Base-by-base conservation (phyloP, 2,329 filamentous ascomycete genomes). In the Cadophora gregata region DNA sequence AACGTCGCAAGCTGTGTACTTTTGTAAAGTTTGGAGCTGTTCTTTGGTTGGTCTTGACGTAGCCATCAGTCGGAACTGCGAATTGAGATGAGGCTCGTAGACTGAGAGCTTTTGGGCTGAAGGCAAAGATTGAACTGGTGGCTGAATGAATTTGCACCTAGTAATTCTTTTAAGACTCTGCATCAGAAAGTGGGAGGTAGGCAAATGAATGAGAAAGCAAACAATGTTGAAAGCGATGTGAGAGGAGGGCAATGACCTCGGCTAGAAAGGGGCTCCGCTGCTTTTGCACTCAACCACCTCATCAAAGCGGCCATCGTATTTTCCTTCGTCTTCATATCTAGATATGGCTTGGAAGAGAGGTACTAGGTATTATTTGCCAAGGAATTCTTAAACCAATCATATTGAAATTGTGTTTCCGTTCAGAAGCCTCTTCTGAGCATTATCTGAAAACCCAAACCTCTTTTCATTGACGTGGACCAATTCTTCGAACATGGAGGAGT, bases 1-100 rank as follows among this genome's bases (percentile, higher is more conserved):
- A 67, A 93, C 81, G 82, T 92, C 83, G 76, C 83, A 85, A 45
- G 83, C 81, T 21, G 78, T 79, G 72, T 83, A 83, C 45, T 77
- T 71, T 63, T 64, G 51, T 4, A 78, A 68, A n/a, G 48, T 24
- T 19, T 69, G 51, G 25, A 73, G 64, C 51, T 66, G 63, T 10
- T 61, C 48, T 60, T 58, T 38, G 24, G 56, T 56, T n/a, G 53
- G 47, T 31, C 24, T 56, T 29, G 53, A 59, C 19, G 58, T 59
- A 33, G 65, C n/a, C 61, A 67, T 67, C 3, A 10, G 25, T 31
- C 31, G 62, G 10, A 33, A n/a, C 16, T 36, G 21, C 42, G n/a
- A 8, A 7, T 25, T 10, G 9, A 19, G 3, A 3, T 10, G 33
- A 14, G 33, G n/a, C 5, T 19, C 19, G 47, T 16, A 56, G 27